Base-by-base conservation (phyloP, 495 filamentous ascomycete genomes). In the Penicillium malachiteum region DNA sequence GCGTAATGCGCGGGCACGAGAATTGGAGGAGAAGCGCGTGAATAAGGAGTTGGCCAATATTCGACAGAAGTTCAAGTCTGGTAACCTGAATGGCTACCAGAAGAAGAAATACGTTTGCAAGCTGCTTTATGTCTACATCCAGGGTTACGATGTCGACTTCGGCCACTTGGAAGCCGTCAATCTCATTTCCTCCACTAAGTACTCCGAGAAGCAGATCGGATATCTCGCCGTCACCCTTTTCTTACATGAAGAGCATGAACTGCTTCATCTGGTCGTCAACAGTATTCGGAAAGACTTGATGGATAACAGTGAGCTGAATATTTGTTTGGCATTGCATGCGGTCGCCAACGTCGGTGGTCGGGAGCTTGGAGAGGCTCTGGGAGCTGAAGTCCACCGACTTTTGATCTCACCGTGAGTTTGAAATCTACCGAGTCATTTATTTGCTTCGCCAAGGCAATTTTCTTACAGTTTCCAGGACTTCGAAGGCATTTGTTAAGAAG, bases 31-130 rank as follows among this genome's bases (percentile, higher is more conserved):
- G 77, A 99, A 99, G 77, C 81, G 95, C 61, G 97, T 99, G 70
- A 99, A 99, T 71, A 99, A 99, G 74, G 95, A 99, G 77, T 78
- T 97, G 66, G 95, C 95, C 66, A 99, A 99, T 65, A 97, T 99
- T 72, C 85, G 94, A 79, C 79, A 82, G 63, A 82, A 82, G 58
- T 82, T 82, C 62, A 80, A 80, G 86, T 88, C 92, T 70, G 92
- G 92, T 38, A 89, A 79, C 68, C 76, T 97, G 30, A 96, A 87
- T 72, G 95, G 95, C 48, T 99, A 99, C 65, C 90, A 96, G 73
- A 96, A 95, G 81, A 99, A 99, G 82, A 99, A 99, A 89, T 99
- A 99, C 68, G 95, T 99, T 43, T 99, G 95, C 88, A 98, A 98
- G 85, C 82, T 99, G 59, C 83, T 99, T 43, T 99, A 99, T 67